Evolutionary conservation across 2,329 filamentous ascomycete species (phyloP), one percentile per base, ranked within the genome.

Genomic region (Xylariaceae sp.): DNA sequence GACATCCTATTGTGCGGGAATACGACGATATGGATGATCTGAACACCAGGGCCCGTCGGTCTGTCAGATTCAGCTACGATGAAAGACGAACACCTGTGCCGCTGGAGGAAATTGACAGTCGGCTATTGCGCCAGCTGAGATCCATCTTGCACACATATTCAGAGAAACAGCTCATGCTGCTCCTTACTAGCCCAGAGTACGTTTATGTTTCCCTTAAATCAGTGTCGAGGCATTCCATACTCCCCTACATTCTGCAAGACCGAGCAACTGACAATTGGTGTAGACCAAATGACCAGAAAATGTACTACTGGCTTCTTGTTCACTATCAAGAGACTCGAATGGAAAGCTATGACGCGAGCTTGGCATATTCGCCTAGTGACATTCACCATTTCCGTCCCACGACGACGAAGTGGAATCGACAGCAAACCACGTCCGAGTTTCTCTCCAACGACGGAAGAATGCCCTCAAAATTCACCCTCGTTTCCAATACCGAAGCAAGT

Each of bases 121-220:
- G 95, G 57, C 81, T 96, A 27, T 70, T 97, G 43, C 82, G 90
- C 39, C 92, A 95, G 66, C 76, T 99, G 55, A 86, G 87, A 52
- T 92, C 90, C 2, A 78, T 97, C 61, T 97, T 90, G 91, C 91
- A 97, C 71, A 87, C 85, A 59, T 86, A 89, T 56, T 82, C 81
- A 32, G 87, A 92, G 58, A 80, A 86, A 27, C 78, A 85, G 15
- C 71, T 97, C 18, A 77, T 86, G 19, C 74, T 82, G 48, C 86
- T 83, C 61, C 75, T 97, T n/a, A 69, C 78, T 11, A 81, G 73
- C 55, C 70, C 81, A 31, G 79, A 83, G 82, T 87, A 73, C 68
- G 83, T 75, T 17, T 6, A 39, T 22, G 14, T 27, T 6, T 12
- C 10, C 39, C 14, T 41, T 12, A 15, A 32, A n/a, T 32, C 18